Evolutionary conservation across 805 yeast species (phyloP).

Genomic region (Yarrowia bubula): DNA sequence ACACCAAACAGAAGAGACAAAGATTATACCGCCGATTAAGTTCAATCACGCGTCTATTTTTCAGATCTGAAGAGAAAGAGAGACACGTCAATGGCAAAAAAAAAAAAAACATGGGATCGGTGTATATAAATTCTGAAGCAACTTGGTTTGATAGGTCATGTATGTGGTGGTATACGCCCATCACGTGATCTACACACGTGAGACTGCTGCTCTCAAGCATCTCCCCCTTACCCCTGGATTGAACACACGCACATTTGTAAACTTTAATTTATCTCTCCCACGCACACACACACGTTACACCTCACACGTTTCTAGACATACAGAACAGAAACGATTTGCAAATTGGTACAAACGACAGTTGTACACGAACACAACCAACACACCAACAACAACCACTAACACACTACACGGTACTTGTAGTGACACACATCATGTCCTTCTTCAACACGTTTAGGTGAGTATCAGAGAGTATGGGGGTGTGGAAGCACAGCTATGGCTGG

Average conservation of each 20-base stretch:
- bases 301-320: too few species aligned
- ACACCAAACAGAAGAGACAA: too few species aligned
- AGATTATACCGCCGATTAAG: background rate
- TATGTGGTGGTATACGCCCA: too few species aligned
- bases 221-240: conserved; percentile 18
- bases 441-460: conserved; percentile 39
- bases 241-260: background rate
- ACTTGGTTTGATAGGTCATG: too few species aligned
- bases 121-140: too few species aligned
- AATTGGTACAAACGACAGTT: too few species aligned
- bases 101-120: too few species aligned
- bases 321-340: background rate
- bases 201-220: too few species aligned
- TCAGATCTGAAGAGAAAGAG: background rate
- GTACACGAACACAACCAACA: background rate
- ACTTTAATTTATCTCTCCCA: background rate
- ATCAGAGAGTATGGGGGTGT: background rate
- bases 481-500: too few species aligned
- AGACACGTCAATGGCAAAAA: too few species aligned
- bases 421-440: conserved; percentile 35
- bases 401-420: background rate
- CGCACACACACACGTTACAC: background rate
- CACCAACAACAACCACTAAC: background rate
- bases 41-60: background rate
- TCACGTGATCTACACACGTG: too few species aligned